Evolutionary conservation across 495 filamentous ascomycete species (phyloP).

Genomic region (Neohortaea acidophila): DNA sequence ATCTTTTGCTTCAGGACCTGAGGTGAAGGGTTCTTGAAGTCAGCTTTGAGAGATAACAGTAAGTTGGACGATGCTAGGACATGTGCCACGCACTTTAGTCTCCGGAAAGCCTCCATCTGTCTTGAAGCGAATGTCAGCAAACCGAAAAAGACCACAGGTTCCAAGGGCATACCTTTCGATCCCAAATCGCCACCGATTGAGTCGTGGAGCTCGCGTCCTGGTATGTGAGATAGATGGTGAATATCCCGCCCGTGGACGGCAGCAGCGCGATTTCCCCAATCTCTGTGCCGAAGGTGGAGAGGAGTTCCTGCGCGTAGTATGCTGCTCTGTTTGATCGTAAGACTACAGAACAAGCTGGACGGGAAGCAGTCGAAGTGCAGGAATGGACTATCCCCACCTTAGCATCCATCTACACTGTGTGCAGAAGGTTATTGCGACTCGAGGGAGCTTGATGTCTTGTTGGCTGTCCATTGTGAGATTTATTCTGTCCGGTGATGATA

Average conservation of each 20-base stretch:
- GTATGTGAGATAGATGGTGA: conserved; percentile 42
- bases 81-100: conserved; percentile 35
- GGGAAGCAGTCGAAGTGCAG: conserved; percentile 43
- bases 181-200: conserved; percentile 56
- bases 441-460: conserved; percentile 18
- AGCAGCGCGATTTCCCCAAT: conserved; percentile 86
- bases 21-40: conserved; percentile 51
- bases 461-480: not conserved
- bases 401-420: conserved; percentile 60
- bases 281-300: conserved; percentile 80
- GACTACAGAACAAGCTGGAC: not conserved
- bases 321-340: too few relatives aligned
- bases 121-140: too few relatives aligned
- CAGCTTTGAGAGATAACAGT: conserved; percentile 1
- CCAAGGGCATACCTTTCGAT: too few relatives aligned
- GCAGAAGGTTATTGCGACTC: conserved; percentile 30
- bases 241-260: conserved; percentile 71
- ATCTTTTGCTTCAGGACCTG: conserved; percentile 90
- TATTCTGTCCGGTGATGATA: not conserved
- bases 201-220: conserved; percentile 4
- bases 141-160: too few relatives aligned
- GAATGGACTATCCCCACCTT: too few relatives aligned
- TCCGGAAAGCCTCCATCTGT: conserved; percentile 78
- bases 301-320: conserved; percentile 89
- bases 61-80: too few relatives aligned